Evolutionary conservation across 768 basidiomycete genomes (phyloP).

Genomic region (Cubamyces lactineus): DNA sequence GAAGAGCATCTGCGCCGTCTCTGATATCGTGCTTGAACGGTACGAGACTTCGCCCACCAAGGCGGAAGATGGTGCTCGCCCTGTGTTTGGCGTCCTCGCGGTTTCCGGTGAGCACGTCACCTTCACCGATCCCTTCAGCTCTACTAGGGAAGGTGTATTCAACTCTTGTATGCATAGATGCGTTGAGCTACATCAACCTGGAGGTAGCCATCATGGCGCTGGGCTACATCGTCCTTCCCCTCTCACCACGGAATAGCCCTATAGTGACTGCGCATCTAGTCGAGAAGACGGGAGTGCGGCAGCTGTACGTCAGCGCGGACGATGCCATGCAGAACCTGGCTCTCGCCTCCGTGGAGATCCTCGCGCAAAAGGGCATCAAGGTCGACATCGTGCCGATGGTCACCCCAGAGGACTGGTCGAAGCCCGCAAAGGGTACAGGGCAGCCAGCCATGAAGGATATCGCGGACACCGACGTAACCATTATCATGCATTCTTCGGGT

Average conservation of each 20-base stretch:
- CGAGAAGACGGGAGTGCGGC: neutral
- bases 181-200: constrained; percentile 22
- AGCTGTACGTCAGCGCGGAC: constrained; percentile 1
- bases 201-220: constrained; percentile 28
- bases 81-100: constrained; percentile 31
- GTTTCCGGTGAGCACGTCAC: constrained; percentile 1
- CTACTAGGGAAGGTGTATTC: neutral
- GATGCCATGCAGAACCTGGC: constrained; percentile 9
- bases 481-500: constrained; percentile 2
- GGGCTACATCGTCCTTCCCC: constrained; percentile 34
- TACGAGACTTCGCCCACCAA: neutral
- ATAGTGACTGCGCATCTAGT: constrained; percentile 34
- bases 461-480: neutral
- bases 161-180: constrained; percentile 25
- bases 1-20: constrained; percentile 32
- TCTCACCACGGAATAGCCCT: constrained; percentile 39
- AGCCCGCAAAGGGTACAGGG: neutral
- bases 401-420: neutral
- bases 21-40: constrained; percentile 18
- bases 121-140: too few species aligned
- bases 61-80: neutral
- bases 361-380: neutral
- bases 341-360: neutral
- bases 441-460: neutral
- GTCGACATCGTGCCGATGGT: constrained; percentile 10